Evolutionary conservation across 192 early-diverging fungal genomes (phyloP).

Genomic region (Coemansia sp.): DNA sequence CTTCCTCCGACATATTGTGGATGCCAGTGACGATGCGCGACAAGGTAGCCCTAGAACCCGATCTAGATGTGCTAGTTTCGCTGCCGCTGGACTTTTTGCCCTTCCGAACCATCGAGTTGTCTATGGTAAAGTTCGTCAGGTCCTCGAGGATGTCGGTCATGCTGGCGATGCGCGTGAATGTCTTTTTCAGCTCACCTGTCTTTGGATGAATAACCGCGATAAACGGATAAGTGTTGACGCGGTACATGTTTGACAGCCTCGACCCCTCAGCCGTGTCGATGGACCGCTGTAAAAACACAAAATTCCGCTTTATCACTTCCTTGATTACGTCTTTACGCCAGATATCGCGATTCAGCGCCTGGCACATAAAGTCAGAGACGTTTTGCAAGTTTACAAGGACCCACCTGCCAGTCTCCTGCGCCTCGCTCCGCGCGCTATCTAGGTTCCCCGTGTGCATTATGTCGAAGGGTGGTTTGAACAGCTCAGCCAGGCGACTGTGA

Average conservation of each 20-base stretch:
- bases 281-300: slow-evolving; percentile 82
- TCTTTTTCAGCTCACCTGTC: slow-evolving; percentile 82
- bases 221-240: slow-evolving; percentile 71
- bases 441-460: slow-evolving; percentile 79
- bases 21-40: slow-evolving; percentile 43
- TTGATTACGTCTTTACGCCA: slow-evolving; percentile 81
- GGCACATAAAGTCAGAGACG: slow-evolving; percentile 79
- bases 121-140: slow-evolving; percentile 59
- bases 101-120: slow-evolving; percentile 19
- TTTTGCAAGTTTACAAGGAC: slow-evolving; percentile 86
- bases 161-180: slow-evolving; percentile 60
- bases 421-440: slow-evolving; percentile 67
- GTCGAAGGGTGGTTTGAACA: slow-evolving; percentile 85
- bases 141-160: slow-evolving; percentile 72
- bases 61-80: slow-evolving; percentile 10
- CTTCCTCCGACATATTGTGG: slow-evolving; percentile 82
- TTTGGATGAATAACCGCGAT: slow-evolving; percentile 85
- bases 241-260: slow-evolving; percentile 73
- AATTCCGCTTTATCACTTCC: slow-evolving; percentile 72
- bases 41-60: slow-evolving; percentile 3
- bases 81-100: slow-evolving; percentile 13
- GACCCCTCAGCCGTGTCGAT: slow-evolving; percentile 68
- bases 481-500: slow-evolving; percentile 65
- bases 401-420: slow-evolving; percentile 69
- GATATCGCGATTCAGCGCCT: slow-evolving; percentile 89